Evolutionary conservation across 345 rosid genomes (phyloP).

Genomic region (Carallia brachiata): DNA sequence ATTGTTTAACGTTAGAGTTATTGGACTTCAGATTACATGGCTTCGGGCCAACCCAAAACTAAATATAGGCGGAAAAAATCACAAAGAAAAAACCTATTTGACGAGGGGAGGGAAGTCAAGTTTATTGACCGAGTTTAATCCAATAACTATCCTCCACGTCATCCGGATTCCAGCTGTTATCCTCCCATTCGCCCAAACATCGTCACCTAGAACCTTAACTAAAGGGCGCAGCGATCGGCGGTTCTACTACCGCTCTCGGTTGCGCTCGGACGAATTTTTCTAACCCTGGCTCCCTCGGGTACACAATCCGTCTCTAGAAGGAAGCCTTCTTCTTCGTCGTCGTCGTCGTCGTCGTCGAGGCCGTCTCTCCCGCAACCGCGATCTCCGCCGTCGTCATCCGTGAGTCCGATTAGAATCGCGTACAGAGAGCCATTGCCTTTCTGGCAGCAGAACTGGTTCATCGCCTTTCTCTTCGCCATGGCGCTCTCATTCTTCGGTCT

Average conservation of each 20-base stretch:
- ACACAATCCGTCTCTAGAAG: conserved; percentile 53
- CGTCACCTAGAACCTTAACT: not conserved
- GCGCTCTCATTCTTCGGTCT: conserved; percentile 66
- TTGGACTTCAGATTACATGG: too few relatives aligned
- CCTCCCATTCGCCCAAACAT: not conserved
- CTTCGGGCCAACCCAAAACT: too few relatives aligned
- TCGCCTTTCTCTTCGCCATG: conserved; percentile 63
- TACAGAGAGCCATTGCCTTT: conserved; percentile 47
- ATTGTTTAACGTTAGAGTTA: too few relatives aligned
- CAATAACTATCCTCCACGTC: conserved; percentile 1
- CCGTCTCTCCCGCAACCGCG: conserved; percentile 13
- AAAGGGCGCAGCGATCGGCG: not conserved
- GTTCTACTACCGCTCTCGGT: not conserved
- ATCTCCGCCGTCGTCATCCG: conserved; percentile 4
- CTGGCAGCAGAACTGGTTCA: conserved; percentile 86
- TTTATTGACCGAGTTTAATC: not conserved
- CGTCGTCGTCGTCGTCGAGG: conserved; percentile 19
- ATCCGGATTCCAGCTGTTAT: not conserved
- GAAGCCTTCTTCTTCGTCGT: conserved; percentile 37
- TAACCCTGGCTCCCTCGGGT: conserved; percentile 93
- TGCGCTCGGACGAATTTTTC: not conserved
- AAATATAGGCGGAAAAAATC: not conserved
- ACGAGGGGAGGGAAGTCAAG: too few relatives aligned
- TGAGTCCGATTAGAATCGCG: conserved; percentile 20
- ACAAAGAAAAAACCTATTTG: not conserved